Evolutionary conservation across 345 rosid species (phyloP).

Genomic region (Mercurialis annua): DNA sequence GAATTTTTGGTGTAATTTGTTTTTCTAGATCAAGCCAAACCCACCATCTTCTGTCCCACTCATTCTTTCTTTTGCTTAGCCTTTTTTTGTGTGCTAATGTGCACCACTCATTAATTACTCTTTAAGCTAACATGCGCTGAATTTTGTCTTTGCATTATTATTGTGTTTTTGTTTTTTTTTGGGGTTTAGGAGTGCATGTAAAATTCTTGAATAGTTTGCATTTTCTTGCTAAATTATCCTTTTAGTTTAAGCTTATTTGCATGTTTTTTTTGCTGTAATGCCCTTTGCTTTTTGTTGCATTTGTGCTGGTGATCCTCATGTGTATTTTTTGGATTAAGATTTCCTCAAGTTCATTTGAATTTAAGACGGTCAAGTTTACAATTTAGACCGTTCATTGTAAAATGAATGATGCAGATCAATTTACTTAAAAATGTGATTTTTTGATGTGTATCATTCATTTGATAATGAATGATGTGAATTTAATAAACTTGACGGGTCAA

Average conservation of each 20-base stretch:
- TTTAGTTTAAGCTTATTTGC: slow-evolving; percentile 1
- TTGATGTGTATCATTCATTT: no score
- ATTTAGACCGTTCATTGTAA: no score
- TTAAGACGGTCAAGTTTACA: no score
- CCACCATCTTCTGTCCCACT: slow-evolving; percentile 17
- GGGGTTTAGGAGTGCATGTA: neutral
- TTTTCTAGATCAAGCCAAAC: slow-evolving; percentile 1
- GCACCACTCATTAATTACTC: slow-evolving; percentile 2
- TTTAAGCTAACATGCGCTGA: neutral
- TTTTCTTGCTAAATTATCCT: slow-evolving; percentile 6
- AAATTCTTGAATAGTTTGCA: slow-evolving; percentile 5
- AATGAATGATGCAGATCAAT: no score
- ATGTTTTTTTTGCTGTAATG: neutral
- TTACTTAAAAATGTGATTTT: no score
- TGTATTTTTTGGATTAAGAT: neutral
- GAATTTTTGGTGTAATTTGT: neutral
- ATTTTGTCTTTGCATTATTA: neutral
- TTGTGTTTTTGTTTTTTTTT: no score
- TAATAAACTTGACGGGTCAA: no score
- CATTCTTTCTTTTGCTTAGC: neutral
- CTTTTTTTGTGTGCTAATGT: slow-evolving; percentile 8
- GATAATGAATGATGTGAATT: no score
- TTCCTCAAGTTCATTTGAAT: no score
- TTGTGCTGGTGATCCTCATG: neutral
- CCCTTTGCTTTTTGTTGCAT: neutral